Evolutionary conservation across 2,329 filamentous ascomycete species (phyloP).

Genomic region (Aspergillus chevalieri): DNA sequence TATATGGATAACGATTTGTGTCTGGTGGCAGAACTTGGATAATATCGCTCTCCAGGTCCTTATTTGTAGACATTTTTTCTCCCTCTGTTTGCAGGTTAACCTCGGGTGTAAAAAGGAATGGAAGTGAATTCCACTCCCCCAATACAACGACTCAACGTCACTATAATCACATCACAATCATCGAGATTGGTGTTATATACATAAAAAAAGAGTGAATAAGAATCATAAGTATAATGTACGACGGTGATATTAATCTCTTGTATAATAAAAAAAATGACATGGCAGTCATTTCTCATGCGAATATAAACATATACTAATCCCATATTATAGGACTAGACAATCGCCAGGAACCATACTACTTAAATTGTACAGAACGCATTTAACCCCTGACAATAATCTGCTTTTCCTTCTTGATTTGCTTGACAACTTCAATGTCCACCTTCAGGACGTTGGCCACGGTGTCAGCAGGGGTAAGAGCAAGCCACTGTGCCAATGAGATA

Average conservation of each 20-base stretch:
- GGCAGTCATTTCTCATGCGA: too few species aligned
- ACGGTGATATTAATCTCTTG: too few species aligned
- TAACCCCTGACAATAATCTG: slow-evolving; percentile 10
- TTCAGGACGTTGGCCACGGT: slow-evolving; percentile 14
- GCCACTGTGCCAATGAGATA: slow-evolving; percentile 62
- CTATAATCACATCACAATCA: background rate
- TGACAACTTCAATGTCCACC: slow-evolving; percentile 14
- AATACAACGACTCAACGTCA: background rate
- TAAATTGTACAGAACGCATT: background rate
- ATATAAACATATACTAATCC: background rate
- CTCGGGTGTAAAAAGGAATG: background rate
- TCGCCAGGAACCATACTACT: background rate
- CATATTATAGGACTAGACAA: background rate
- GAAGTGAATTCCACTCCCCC: too few species aligned
- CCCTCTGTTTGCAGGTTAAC: too few species aligned
- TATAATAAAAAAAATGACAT: too few species aligned
- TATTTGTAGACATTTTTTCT: background rate
- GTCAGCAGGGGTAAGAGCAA: slow-evolving; percentile 55
- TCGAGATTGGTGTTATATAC: background rate
- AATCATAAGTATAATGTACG: too few species aligned
- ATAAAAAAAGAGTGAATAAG: too few species aligned
- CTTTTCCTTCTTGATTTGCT: slow-evolving; percentile 17
- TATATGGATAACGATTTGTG: background rate
- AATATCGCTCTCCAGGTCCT: background rate
- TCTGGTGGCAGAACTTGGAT: background rate